phyloP scores from a whole-genome alignment of 2,329 filamentous ascomycete species.

The Colletotrichum gigasporum region DNA sequence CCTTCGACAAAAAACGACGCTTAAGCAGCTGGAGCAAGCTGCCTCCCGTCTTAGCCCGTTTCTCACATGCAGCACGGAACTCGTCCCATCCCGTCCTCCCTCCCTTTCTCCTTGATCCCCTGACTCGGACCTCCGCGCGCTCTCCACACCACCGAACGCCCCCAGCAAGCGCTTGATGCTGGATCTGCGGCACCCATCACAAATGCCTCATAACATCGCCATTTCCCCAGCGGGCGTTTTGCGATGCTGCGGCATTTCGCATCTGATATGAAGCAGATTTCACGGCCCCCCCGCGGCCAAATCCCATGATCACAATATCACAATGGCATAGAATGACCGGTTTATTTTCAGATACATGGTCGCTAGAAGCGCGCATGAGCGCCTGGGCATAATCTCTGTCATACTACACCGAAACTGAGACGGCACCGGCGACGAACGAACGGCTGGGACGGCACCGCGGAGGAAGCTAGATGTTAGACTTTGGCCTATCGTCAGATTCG shows the following conservation, averaged over 20 bases:
- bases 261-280: not conserved
- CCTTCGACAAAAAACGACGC: not conserved
- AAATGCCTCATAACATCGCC: too few species aligned
- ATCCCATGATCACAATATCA: not conserved
- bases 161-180: too few species aligned
- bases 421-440: not conserved
- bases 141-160: conserved; percentile 12
- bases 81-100: not conserved
- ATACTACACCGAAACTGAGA: not conserved
- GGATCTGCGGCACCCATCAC: too few species aligned
- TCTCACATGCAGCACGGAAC: conserved; percentile 12
- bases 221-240: not conserved
- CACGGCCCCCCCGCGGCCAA: not conserved
- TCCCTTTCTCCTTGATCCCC: not conserved
- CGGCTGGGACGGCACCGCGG: not conserved
- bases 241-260: not conserved
- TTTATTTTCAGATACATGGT: not conserved
- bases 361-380: not conserved
- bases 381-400: not conserved
- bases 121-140: not conserved
- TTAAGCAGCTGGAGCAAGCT: not conserved
- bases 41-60: not conserved
- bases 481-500: not conserved
- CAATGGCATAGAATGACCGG: not conserved
- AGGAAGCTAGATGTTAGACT: not conserved